Base-by-base conservation (phyloP, 768 basidiomycete genomes). In the Tulasnella sp. region DNA sequence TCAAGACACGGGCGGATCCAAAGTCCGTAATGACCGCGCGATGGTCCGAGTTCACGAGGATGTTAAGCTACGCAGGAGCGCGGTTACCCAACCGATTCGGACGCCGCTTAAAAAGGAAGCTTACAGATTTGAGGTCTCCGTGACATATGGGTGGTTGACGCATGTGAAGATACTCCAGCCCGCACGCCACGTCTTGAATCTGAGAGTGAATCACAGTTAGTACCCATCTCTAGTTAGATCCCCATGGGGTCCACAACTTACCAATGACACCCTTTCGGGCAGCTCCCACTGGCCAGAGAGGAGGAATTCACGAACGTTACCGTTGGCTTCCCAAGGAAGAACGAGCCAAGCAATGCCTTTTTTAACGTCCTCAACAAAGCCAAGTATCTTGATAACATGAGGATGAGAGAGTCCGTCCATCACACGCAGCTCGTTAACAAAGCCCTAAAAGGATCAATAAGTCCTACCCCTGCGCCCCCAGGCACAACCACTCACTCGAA, bases 91-190 rank as follows among this genome's bases (percentile, higher is more conserved):
- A 12, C 24, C 1, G 2, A 34, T 3, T 18, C n/a, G 21, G 71
- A 1, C 5, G 27, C 1, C 4, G 71, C 8, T 27, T 8, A 4
- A 34, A 19, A 42, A 12, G 7, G 24, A 42, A 72, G 24, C 71
- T 72, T n/a, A 72, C 71, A n/a, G 71, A 72, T 72, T 72, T 72
- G 31, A 72, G 34, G 40, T 72, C 71, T 31, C 71, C 71, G 16
- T 72, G 71, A 72, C 71, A 72, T 24, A 72, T 72, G 71, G 71
- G 71, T 6, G 71, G 31, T 42, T 36, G 34, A 8, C 31, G 34
- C 18, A 31, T 72, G 71, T 72, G 71, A 27, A 72, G 71, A 34
- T 72, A 36, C 71, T 72, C 71, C 0, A 72, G 24, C 0, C 71
- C 71, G 36, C 18, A 36, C 27, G 71, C 71, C 40, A 42, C 40